Conservation (phyloP, 768 basidiomycete genomes). For the Nidularia sp. region DNA sequence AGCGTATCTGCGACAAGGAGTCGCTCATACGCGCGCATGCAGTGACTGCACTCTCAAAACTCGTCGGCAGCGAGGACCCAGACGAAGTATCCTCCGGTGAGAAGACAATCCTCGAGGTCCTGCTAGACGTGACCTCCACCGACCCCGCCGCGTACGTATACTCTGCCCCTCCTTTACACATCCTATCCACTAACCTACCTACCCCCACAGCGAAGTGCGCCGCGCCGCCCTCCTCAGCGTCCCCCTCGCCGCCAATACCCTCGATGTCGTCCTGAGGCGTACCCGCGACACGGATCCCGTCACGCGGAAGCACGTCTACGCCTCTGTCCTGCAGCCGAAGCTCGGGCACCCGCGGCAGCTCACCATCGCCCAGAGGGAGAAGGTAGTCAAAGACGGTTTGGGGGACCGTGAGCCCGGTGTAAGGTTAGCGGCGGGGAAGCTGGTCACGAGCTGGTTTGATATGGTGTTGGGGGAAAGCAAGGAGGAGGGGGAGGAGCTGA, state of each 20-base stretch:
- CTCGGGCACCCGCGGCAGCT: conserved; percentile 68
- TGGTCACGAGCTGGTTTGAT: conserved; percentile 83
- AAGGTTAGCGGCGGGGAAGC: conserved; percentile 73
- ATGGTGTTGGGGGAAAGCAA: conserved; percentile 36
- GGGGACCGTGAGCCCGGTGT: conserved; percentile 86
- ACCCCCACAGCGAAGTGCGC: conserved; percentile 74
- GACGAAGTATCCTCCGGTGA: conserved; percentile 45
- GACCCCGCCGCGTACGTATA: conserved; percentile 67
- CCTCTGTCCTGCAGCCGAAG: conserved; percentile 50
- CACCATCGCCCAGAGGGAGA: conserved; percentile 77
- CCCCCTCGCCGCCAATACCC: conserved; percentile 55
- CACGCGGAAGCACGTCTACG: conserved; percentile 77
- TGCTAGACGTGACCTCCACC: conserved; percentile 64
- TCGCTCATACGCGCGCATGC: conserved; percentile 79
- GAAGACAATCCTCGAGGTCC: conserved; percentile 55
- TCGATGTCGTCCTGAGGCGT: conserved; percentile 68
- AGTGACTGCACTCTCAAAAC: conserved; percentile 73
- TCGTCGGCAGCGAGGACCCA: conserved; percentile 68
- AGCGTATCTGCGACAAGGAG: conserved; percentile 87
- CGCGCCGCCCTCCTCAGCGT: conserved; percentile 80
- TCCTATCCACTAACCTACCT: not conserved
- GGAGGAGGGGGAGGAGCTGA: conserved; percentile 22
- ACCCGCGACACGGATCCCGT: conserved; percentile 83
- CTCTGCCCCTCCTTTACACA: not conserved
- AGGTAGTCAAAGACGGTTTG: conserved; percentile 81